These are phyloP conservation scores for Galeopsis tetrahit DNA, from an alignment of 257 asterid genomes.

Conservation along the genomic window DNA sequence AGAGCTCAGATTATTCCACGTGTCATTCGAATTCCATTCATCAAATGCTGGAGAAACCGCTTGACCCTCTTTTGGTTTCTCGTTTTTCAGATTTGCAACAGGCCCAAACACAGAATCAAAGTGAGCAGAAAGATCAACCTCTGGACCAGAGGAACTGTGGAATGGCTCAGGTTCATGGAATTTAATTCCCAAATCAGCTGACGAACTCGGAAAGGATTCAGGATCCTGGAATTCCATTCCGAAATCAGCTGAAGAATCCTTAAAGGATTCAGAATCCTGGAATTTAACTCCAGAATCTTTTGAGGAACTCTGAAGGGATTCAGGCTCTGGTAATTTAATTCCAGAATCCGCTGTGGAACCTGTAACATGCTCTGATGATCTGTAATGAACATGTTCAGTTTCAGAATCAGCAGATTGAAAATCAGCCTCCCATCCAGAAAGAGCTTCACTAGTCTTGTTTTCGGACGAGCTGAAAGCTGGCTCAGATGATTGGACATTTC, in stretches of 20 bases:
- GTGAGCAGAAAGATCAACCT: slow-evolving; percentile 62
- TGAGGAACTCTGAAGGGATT: not conserved
- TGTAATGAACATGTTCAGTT: slow-evolving; percentile 36
- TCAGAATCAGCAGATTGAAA: slow-evolving; percentile 64
- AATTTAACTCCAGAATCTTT: not conserved
- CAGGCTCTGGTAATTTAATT: not conserved
- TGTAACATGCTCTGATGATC: slow-evolving; percentile 39
- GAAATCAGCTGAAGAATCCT: slow-evolving; percentile 34
- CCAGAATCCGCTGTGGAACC: slow-evolving; percentile 13
- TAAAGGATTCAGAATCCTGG: not conserved
- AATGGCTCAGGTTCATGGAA: slow-evolving; percentile 37
- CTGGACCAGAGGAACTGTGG: slow-evolving; percentile 33
- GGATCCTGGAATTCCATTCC: slow-evolving; percentile 40
- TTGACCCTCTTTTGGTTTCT: slow-evolving; percentile 38
- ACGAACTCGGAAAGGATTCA: slow-evolving; percentile 33
- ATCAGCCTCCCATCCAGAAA: slow-evolving; percentile 84
- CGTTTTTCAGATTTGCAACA: slow-evolving; percentile 39
- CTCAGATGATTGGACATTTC: slow-evolving; percentile 51
- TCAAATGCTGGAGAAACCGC: slow-evolving; percentile 50
- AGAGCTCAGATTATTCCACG: slow-evolving; percentile 52
- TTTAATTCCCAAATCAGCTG: slow-evolving; percentile 42
- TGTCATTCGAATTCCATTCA: slow-evolving; percentile 59
- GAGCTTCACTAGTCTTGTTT: slow-evolving; percentile 36
- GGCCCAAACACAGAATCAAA: slow-evolving; percentile 71
- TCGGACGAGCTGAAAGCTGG: slow-evolving; percentile 44